phyloP scores from a whole-genome alignment of 306 rosid species.

The Trifolium pratense region DNA sequence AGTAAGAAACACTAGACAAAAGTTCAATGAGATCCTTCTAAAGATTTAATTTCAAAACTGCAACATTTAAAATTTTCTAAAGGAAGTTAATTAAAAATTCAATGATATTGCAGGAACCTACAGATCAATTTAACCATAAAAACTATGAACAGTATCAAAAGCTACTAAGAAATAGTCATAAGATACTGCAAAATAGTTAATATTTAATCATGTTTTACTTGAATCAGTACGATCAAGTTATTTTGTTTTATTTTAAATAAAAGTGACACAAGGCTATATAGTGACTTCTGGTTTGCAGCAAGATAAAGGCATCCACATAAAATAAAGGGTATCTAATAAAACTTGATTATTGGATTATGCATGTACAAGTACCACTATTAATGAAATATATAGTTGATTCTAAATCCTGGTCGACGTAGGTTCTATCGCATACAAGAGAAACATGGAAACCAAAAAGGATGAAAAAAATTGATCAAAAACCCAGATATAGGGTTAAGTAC shows the following conservation, averaged over 20 bases:
- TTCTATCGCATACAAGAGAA: conserved; percentile 3
- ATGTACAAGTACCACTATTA: neutral
- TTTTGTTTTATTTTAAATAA: neutral
- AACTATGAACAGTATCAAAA: neutral
- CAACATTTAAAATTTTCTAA: neutral
- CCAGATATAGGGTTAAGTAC: neutral
- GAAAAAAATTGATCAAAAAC: conserved; percentile 15
- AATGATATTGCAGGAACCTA: neutral
- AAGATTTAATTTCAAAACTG: neutral
- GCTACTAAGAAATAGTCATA: no score
- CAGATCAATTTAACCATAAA: neutral
- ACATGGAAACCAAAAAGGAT: neutral
- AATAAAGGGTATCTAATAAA: neutral
- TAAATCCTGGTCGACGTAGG: neutral
- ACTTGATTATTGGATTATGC: neutral
- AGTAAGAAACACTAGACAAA: neutral
- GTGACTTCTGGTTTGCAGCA: neutral
- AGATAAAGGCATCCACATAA: neutral
- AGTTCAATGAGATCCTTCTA: neutral
- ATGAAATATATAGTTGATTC: conserved; percentile 4
- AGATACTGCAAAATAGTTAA: no score
- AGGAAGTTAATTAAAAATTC: neutral
- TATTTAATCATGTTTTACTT: no score
- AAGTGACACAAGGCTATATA: neutral
- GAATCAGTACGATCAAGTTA: no score